Conservation (phyloP, 2,329 filamentous ascomycete species). For the Pseudogymnoascus sp. region DNA sequence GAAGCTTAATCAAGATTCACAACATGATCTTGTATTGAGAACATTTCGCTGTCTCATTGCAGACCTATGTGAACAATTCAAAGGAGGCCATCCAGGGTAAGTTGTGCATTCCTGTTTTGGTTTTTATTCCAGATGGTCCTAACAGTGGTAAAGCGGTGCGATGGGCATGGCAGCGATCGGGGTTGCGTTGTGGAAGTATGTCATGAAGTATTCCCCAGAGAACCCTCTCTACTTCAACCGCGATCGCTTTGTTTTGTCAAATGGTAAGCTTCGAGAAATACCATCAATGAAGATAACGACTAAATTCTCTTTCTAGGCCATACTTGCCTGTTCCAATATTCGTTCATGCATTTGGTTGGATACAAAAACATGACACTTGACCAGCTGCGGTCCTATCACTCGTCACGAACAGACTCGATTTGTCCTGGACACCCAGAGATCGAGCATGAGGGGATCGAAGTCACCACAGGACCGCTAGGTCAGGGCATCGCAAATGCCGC, state of each 20-base stretch:
- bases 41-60: slow-evolving; percentile 56
- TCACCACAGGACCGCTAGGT: not conserved
- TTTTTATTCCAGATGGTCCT: not conserved
- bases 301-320: slow-evolving; percentile 25
- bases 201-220: slow-evolving; percentile 33
- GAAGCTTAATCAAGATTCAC: not conserved
- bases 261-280: slow-evolving; percentile 23
- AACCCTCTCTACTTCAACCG: slow-evolving; percentile 35
- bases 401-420: slow-evolving; percentile 31
- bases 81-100: slow-evolving; percentile 60
- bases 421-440: slow-evolving; percentile 42
- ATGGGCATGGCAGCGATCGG: slow-evolving; percentile 39
- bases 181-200: slow-evolving; percentile 35
- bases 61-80: slow-evolving; percentile 62
- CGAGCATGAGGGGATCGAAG: slow-evolving; percentile 36
- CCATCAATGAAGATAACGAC: not conserved
- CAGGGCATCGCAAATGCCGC: not conserved
- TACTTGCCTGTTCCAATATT: slow-evolving; percentile 38
- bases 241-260: slow-evolving; percentile 37
- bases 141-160: slow-evolving; percentile 17
- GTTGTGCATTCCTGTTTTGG: slow-evolving; percentile 14
- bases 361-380: slow-evolving; percentile 40
- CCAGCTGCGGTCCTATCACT: slow-evolving; percentile 39
- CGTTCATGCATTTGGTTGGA: slow-evolving; percentile 37
- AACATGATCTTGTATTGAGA: slow-evolving; percentile 43